These are phyloP conservation scores for Wickerhamomyces sydowiorum DNA, from an alignment of 805 yeast genomes.

Conservation along the genomic window DNA sequence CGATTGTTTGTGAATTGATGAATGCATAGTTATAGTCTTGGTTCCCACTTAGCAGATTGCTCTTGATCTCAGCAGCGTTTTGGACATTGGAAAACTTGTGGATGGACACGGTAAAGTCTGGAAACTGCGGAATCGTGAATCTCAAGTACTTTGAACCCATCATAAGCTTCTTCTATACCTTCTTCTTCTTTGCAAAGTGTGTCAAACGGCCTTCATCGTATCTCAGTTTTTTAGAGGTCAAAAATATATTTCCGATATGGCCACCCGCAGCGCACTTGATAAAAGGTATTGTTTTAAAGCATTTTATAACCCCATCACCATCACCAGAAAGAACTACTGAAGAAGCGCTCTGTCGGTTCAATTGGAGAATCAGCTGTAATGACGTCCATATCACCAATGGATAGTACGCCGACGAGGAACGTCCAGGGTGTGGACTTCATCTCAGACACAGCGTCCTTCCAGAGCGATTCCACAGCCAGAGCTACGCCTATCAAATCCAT, in stretches of 20 bases:
- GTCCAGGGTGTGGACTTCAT: background rate
- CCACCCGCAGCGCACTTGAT: too few species aligned
- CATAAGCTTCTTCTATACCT: too few species aligned
- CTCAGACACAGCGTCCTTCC: constrained; percentile 6
- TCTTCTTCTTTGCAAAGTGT: background rate
- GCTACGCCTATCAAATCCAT: background rate
- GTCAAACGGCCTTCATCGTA: background rate
- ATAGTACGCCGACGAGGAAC: background rate
- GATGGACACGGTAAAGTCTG: constrained; percentile 29
- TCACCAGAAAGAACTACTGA: too few species aligned
- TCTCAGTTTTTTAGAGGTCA: too few species aligned
- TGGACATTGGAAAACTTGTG: constrained; percentile 41
- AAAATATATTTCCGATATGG: background rate
- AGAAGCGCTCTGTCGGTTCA: too few species aligned
- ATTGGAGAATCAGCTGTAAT: too few species aligned
- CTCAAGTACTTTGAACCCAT: background rate
- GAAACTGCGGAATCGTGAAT: constrained; percentile 41
- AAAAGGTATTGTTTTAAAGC: too few species aligned
- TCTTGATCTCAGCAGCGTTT: constrained; percentile 39
- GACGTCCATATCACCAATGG: too few species aligned
- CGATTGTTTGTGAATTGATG: constrained; percentile 51
- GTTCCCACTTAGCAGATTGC: constrained; percentile 39
- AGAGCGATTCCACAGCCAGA: constrained; percentile 6
- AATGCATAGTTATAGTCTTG: constrained; percentile 54
- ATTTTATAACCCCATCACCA: too few species aligned